Conservation (phyloP, 202 grass and related monocot genomes). For the Panicum virgatum region DNA sequence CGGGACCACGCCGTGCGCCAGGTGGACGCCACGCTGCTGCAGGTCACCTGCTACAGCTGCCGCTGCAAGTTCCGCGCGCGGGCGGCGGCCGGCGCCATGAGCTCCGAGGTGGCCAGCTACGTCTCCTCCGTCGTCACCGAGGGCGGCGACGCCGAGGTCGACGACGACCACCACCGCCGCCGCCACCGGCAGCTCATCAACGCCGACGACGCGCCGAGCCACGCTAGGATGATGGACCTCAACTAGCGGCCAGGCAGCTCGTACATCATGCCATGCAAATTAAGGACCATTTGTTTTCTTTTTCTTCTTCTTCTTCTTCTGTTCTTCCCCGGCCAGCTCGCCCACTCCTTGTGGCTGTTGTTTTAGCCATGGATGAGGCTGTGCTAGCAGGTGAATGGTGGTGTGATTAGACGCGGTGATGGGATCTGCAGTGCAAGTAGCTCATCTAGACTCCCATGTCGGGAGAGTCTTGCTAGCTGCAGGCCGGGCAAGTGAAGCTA, state of each 20-base stretch:
- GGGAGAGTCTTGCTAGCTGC: not conserved
- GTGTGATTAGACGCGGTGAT: conserved; percentile 39
- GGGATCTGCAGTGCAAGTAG: not conserved
- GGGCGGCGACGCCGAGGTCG: conserved; percentile 48
- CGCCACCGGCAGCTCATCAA: conserved; percentile 14
- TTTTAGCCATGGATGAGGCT: conserved; percentile 19
- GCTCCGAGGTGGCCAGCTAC: conserved; percentile 69
- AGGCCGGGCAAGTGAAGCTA: not conserved
- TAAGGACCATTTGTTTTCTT: not conserved
- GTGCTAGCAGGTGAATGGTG: not conserved
- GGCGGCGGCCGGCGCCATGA: conserved; percentile 33
- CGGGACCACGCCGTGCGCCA: conserved; percentile 73
- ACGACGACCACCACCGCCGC: conserved; percentile 34
- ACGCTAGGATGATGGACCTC: conserved; percentile 39
- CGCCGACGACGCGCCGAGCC: conserved; percentile 3
- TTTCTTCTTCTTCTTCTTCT: not conserved
- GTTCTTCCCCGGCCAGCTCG: not conserved
- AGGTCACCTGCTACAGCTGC: conserved; percentile 88
- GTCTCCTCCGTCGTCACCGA: conserved; percentile 78
- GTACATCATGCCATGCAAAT: conserved; percentile 1
- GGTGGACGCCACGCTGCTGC: conserved; percentile 67
- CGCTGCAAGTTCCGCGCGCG: conserved; percentile 55
- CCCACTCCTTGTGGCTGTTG: not conserved
- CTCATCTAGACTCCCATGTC: conserved; percentile 10
- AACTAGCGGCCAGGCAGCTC: conserved; percentile 18